Evolutionary conservation across 2,329 filamentous ascomycete species (phyloP), one percentile per base, ranked within the genome.

Genomic region (Boeremia lycopersici): DNA sequence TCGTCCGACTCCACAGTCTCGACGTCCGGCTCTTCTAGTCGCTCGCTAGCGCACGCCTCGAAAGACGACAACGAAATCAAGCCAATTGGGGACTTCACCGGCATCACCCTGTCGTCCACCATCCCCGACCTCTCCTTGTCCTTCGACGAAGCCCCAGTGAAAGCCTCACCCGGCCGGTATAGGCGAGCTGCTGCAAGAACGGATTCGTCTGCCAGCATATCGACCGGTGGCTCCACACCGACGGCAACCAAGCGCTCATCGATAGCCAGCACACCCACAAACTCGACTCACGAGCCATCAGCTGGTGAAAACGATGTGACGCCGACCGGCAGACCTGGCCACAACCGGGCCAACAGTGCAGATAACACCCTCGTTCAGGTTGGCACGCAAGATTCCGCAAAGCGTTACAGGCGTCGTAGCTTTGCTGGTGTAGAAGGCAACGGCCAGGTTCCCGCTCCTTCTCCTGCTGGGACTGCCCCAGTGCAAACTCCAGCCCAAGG

Each of bases 141-240:
- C 26, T 62, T 78, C n/a, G 79, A 82, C 47, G 82, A 87, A 36
- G 79, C 82, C 4, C 80, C 85, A 19, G 76, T 80, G 40, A 92
- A 91, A 67, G 80, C 87, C 19, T 86, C 89, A 1, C 90, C 91
- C 1, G 92, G 96, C 72, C 86, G 93, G 55, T 97, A 97, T 73
- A 85, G 92, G 65, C 88, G 92, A 56, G 81, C 81, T 50, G 80
- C 83, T 53, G 83, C 84, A 62, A 80, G 84, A 56, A 76, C 78
- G 86, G 62, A 82, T 77, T 60, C 78, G 69, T 65, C 75, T 64
- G 65, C 68, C 58, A 71, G 72, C 44, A 63, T 70, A 17, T 64
- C 66, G 2, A 59, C 69, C 0, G 66, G 66, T 28, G 59, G 62
- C 15, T 64, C 67, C 12, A 70, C 68, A 7, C 57, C 69, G 2